These are phyloP conservation scores for Wallacemonas sp. DNA, from an alignment of 208 protist species.

Conservation along the genomic window DNA sequence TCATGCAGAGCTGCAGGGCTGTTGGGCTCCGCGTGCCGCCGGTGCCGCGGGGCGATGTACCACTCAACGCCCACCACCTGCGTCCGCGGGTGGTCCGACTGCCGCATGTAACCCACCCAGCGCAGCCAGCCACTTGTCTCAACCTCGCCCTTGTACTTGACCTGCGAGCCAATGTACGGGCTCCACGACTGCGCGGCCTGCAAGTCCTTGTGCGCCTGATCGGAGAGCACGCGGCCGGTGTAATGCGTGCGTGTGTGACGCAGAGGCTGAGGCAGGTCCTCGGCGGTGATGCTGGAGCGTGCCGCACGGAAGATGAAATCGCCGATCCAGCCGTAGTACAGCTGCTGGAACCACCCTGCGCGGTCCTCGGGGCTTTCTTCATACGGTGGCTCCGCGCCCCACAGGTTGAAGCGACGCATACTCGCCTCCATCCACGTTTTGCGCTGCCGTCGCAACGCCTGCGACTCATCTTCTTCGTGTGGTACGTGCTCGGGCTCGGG, in stretches of 20 bases:
- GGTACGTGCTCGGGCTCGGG: too few species aligned
- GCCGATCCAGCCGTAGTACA: conserved; percentile 55
- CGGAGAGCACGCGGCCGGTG: conserved; percentile 27
- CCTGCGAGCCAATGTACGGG: conserved; percentile 29
- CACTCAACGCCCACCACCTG: conserved; percentile 50
- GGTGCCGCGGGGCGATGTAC: conserved; percentile 25
- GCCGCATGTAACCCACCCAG: conserved; percentile 43
- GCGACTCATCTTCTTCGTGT: background rate
- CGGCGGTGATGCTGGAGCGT: conserved; percentile 25
- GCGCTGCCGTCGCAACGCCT: background rate
- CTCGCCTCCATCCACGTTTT: background rate
- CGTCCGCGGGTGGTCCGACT: conserved; percentile 31
- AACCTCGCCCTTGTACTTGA: conserved; percentile 25
- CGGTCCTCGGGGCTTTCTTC: conserved; percentile 24
- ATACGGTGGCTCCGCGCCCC: conserved; percentile 29
- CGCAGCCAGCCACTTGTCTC: conserved; percentile 36
- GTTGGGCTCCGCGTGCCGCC: conserved; percentile 5
- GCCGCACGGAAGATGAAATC: conserved; percentile 44
- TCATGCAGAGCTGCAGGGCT: conserved; percentile 17
- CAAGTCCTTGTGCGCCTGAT: conserved; percentile 30
- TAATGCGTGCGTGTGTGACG: conserved; percentile 22
- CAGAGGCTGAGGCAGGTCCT: conserved; percentile 26
- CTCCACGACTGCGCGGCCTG: conserved; percentile 20
- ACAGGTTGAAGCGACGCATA: conserved; percentile 21
- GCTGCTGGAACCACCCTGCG: conserved; percentile 38